Evolutionary conservation across 257 asterid genomes (phyloP).

Genomic region (Datura wrightii): DNA sequence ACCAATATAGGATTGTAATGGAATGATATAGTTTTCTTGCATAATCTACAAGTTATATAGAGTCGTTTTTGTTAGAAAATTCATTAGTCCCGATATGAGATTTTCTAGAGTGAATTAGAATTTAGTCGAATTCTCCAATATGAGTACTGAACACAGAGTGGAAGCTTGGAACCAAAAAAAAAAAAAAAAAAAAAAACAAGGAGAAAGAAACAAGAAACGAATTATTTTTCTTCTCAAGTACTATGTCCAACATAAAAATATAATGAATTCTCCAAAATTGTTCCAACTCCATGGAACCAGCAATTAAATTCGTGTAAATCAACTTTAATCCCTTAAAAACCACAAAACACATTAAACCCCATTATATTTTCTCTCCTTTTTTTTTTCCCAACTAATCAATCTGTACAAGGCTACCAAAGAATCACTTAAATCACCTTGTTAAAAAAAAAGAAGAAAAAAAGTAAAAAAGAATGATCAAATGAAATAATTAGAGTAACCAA

Average conservation of each 20-base stretch:
- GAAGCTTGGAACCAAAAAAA: not conserved
- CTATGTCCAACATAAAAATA: conserved; percentile 28
- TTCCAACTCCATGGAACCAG: conserved; percentile 44
- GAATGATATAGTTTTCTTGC: not conserved
- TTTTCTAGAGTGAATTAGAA: not conserved
- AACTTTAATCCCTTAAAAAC: conserved; percentile 1
- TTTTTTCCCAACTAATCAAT: conserved; percentile 33
- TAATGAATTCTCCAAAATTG: conserved; percentile 42
- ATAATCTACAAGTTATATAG: too few species aligned
- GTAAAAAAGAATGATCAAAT: conserved; percentile 36
- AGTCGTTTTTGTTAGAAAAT: too few species aligned
- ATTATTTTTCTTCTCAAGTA: conserved; percentile 23
- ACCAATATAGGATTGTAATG: not conserved
- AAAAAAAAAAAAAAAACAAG: not conserved
- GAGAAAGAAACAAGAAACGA: not conserved
- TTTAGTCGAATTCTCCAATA: not conserved
- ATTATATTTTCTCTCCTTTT: not conserved
- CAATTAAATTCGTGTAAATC: conserved; percentile 25
- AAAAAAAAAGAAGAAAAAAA: conserved; percentile 35
- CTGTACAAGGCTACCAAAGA: conserved; percentile 63
- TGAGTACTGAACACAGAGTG: accelerated
- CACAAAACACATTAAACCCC: not conserved
- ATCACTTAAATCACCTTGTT: conserved; percentile 35
- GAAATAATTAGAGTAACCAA: conserved; percentile 49
- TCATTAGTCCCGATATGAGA: too few species aligned